Base-by-base conservation (phyloP, 2,329 filamentous ascomycete genomes). In the Biscogniauxia mediterranea region DNA sequence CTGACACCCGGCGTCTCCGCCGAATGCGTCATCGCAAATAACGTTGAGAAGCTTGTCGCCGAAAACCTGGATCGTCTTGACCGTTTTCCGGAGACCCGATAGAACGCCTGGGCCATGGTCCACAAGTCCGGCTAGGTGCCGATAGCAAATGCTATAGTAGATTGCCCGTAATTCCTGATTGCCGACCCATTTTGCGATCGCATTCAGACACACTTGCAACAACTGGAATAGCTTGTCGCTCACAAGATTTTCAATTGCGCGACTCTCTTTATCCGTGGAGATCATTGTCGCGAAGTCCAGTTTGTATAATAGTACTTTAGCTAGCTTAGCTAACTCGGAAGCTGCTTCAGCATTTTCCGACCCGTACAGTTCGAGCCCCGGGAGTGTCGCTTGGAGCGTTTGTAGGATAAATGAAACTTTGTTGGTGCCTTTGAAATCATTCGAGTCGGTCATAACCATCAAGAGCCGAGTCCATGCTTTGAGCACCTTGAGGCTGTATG, bases 71-170 rank as follows among this genome's bases (percentile, higher is more conserved):
- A 92, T 88, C 4, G 89, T 86, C 74, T 91, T 92, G 67, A 96
- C 83, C 1, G 90, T 89, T 72, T 91, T 84, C 26, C 78, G 75
- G 19, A 82, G 79, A 46, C 79, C 81, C 1, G 80, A 77, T 15
- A 75, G 74, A 51, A 79, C 73, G 9, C 79, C 78, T 57, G 83
- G 77, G 49, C 83, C 79, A 55, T 83, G 77, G 61, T 85, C 81
- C 7, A 84, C 76, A 68, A 93, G 89, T 52, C 89, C 88, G 4
- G 86, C 86, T 57, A 97, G 82, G 73, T 96, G 96, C 20, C 91
- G 87, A 74, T 93, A 94, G 78, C 91, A 93, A 69, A 97, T 96
- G 70, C 90, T 90, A 75, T 98, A 99, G 76, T 96, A 94, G 21
- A 91, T 84, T 61, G 95, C 88, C 56, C 95, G 88, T 49, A 99